Percentiles rank a stretch among this genome's conserved stretches.
Conservation (phyloP, 1,139 yeast species). For the Geotrichum europaeum region DNA sequence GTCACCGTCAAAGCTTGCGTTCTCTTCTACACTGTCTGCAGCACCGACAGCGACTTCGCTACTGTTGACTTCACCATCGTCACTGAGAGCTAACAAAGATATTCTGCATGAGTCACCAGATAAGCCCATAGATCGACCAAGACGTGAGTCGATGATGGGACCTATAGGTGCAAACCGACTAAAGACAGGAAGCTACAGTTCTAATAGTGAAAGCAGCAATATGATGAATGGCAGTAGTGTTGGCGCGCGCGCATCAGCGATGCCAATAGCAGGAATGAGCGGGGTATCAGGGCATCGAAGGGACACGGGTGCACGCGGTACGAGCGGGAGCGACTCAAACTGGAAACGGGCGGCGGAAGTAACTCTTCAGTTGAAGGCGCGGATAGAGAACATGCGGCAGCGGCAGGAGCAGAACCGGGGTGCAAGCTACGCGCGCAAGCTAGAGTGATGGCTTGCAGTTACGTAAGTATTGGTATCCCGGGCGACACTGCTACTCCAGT, state of each 20-base stretch:
- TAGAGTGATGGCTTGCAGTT: background rate
- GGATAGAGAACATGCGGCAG: conserved; percentile 87
- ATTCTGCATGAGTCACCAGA: background rate
- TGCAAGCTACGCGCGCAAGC: background rate
- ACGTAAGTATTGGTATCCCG: background rate
- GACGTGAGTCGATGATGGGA: background rate
- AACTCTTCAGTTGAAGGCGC: conserved; percentile 73
- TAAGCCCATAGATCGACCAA: background rate
- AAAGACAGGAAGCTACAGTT: background rate
- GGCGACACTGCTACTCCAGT: background rate
- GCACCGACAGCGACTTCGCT: background rate
- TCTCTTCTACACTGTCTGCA: background rate
- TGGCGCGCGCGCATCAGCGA: background rate
- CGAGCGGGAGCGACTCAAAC: conserved; percentile 31
- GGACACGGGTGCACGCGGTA: background rate
- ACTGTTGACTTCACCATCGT: background rate
- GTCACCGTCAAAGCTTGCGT: background rate
- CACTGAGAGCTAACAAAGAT: background rate
- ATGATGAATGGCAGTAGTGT: background rate
- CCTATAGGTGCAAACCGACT: background rate
- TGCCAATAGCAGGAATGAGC: background rate
- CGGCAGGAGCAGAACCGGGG: conserved; percentile 11
- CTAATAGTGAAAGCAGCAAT: background rate
- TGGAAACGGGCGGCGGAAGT: conserved; percentile 92
- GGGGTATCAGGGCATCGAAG: background rate